Evolutionary conservation across 2,329 filamentous ascomycete genomes (phyloP), one percentile per base, ranked within the genome.

Genomic region (Penicillium sp.): DNA sequence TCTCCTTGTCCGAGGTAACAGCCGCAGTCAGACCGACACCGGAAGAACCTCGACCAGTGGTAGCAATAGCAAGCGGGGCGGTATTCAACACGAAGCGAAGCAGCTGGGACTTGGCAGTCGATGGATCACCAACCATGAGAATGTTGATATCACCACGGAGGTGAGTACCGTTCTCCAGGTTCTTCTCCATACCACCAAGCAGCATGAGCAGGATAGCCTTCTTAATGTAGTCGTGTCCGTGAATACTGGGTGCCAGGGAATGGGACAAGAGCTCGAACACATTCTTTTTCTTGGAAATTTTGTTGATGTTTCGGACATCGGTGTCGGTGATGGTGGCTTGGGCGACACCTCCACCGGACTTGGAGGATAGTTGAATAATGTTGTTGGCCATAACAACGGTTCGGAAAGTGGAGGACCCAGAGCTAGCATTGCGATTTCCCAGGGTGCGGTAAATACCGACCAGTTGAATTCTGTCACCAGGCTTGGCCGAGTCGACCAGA

Each of bases 91-190:
- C 94, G 66, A 99, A 99, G 21, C 94, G 90, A 34, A 99, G 82
- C 49, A 99, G 83, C 70, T 99, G 94, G n/a, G 94, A 99, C 72
- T 99, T 99, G 54, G 94, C 94, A 0, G 94, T 99, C 0, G 94
- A 99, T 3, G 94, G 94, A 72, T 99, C 94, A 76, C 94, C 94
- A 36, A 99, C 93, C 94, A 99, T 97, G 44, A 99, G 81, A 61
- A 99, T 96, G 71, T 99, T 99, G 76, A 99, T 97, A 68, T 99
- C 94, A 78, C 94, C 94, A 82, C 94, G 88, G 70, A 99, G 77
- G 83, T 99, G 94, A 1, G 94, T 97, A 52, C 94, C 94, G 64
- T 99, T 99, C 58, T 97, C 94, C 50, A 99, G 75, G 66, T 99
- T 99, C 81, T 99, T 99, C 79, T 99, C 94, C 82, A 96, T 91